Evolutionary conservation across 1,139 yeast genomes (phyloP).

Genomic region (Nakaseomyces uthaithaninus): DNA sequence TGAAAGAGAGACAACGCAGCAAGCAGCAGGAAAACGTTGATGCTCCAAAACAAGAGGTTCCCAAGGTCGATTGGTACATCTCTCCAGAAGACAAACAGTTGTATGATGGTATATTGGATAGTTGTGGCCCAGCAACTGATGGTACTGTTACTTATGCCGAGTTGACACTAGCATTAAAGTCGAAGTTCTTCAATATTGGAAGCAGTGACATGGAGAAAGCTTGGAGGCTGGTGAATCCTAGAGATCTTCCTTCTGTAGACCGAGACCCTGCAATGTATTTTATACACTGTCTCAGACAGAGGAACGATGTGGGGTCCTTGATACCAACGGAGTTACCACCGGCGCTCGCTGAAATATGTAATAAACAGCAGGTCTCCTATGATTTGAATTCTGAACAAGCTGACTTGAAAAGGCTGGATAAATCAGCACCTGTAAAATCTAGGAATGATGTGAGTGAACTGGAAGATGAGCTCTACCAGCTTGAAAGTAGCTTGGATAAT

Average conservation of each 20-base stretch:
- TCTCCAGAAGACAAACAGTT: slow-evolving; percentile 75
- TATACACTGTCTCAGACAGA: slow-evolving; percentile 81
- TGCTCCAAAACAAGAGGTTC: slow-evolving; percentile 21
- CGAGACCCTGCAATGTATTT: slow-evolving; percentile 87
- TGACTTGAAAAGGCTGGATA: slow-evolving; percentile 1
- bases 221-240: slow-evolving; percentile 93
- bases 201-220: slow-evolving; percentile 82
- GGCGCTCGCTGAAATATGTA: slow-evolving; percentile 81
- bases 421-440: not conserved
- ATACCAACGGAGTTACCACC: slow-evolving; percentile 96
- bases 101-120: slow-evolving; percentile 70
- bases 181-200: slow-evolving; percentile 64
- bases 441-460: slow-evolving; percentile 5
- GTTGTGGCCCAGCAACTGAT: slow-evolving; percentile 44
- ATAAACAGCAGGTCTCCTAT: slow-evolving; percentile 76
- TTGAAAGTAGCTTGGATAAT: slow-evolving; percentile 2
- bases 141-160: slow-evolving; percentile 80
- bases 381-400: slow-evolving; percentile 51
- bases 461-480: slow-evolving; percentile 1
- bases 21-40: slow-evolving; percentile 36
- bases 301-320: slow-evolving; percentile 69
- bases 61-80: slow-evolving; percentile 87
- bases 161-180: slow-evolving; percentile 53
- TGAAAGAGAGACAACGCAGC: slow-evolving; percentile 46
- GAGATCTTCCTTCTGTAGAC: slow-evolving; percentile 77